Base-by-base conservation (phyloP, 768 basidiomycete genomes). In the Russula sp. region DNA sequence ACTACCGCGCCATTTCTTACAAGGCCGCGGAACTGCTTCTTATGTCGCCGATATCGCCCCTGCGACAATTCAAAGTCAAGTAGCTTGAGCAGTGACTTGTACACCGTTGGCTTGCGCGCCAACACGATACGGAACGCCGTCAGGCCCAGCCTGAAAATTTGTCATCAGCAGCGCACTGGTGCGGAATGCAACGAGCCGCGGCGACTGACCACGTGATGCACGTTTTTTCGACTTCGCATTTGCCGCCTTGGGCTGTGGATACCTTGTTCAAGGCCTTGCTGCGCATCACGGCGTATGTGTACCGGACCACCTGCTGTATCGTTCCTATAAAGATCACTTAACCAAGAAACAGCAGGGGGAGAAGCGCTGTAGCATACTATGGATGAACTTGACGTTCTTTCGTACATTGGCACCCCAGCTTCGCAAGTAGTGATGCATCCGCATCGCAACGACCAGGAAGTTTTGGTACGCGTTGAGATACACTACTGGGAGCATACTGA, bases 391-490 rank as follows among this genome's bases (percentile, higher is more conserved):
- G 34, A 70, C 69, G 61, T 79, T 81, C 64, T 75, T 81, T 37
- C 66, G 69, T n/a, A 77, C 67, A 55, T 76, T 74, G 18, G 78
- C 64, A 14, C 80, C 78, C 84, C 84, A 88, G 56, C 80, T 79
- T 40, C 80, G 78, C 39, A 98, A 75, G 71, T 98, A 97, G 57
- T 82, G 80, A 63, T 91, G 85, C 81, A 93, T 88, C 75, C 91
- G 96, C 79, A 94, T 86, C 0, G 89, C 91, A 3, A 85, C 80
- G 48, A 97, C 73, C 35, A 91, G 73, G 70, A 94, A 88, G 69
- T 87, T 90, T 71, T 93, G 89, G 72, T 93, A 97, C 13, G 96
- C 79, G 73, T 98, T 99, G 57, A 84, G 72, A 72, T 89, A 83
- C 10, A 93, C 83, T 1, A 79, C 80, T 47, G 79, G 70, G 18